Base-by-base conservation (phyloP, 306 rosid species). In the Argentina anserina region DNA sequence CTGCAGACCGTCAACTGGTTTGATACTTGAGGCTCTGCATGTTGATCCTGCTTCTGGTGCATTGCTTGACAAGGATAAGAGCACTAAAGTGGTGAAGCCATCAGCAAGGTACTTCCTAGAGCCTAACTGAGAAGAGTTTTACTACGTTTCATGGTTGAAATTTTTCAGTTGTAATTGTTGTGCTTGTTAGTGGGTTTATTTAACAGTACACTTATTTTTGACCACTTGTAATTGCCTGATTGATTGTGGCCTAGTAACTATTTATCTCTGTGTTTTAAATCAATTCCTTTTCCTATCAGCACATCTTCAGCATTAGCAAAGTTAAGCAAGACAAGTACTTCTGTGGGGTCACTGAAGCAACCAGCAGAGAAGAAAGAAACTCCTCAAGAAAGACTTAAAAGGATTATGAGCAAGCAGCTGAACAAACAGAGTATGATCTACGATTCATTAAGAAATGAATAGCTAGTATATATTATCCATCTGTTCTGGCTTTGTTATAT, bases 11-110 rank as follows among this genome's bases (percentile, higher is more conserved):
- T 76, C 96, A 65, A 84, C 98, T 76, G 92, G 92, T 88, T 72
- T 81, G 69, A 91, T 91, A 86, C 99, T 95, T 9, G 99, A 95
- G 91, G 99, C 99, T 58, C 81, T 91, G 81, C 96, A 91, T 84
- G 84, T 91, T n/a, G 99, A 95, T 86, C 99, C 99, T 76, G 97
- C 99, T 50, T 95, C 99, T 20, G 96, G 96, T 71, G 93, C 87
- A 66, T 85, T 93, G 53, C 67, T 86, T 78, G 96, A 90, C 28
- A 91, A 90, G 81, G 98, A 88, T 64, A 90, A 88, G 83, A 76
- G 90, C 67, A 62, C 84, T 56, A 91, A 86, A 84, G 85, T 81
- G 65, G 62, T 65, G 71, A 94, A 95, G 78, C 96, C 90, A 49
- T 70, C 89, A 28, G 87, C 79, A 47, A 88, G 97, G 98, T 94